These are phyloP conservation scores for Magnaporthiopsis poae DNA, from an alignment of 2,329 filamentous ascomycete genomes.

Conservation along the genomic window DNA sequence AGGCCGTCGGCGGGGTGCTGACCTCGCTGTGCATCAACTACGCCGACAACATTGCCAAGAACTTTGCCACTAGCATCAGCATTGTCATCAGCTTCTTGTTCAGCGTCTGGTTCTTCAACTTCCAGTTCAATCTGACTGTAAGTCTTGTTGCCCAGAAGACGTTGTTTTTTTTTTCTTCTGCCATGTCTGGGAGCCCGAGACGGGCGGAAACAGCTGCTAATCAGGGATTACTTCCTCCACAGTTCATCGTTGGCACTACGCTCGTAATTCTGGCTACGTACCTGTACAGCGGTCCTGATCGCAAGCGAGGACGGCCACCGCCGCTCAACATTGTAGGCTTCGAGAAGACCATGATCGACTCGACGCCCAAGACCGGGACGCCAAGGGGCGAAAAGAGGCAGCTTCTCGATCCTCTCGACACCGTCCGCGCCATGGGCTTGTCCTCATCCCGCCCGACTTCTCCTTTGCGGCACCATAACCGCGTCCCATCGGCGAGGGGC, in stretches of 20 bases:
- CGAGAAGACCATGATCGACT: slow-evolving; percentile 61
- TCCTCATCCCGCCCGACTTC: slow-evolving; percentile 39
- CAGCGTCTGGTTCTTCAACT: slow-evolving; percentile 77
- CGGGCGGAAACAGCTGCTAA: neutral
- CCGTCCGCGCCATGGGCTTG: slow-evolving; percentile 26
- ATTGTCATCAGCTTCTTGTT: slow-evolving; percentile 79
- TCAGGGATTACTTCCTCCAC: neutral
- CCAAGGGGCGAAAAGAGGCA: slow-evolving; percentile 23
- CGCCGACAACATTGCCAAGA: slow-evolving; percentile 84
- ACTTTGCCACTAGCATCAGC: slow-evolving; percentile 85
- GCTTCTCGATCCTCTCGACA: slow-evolving; percentile 32
- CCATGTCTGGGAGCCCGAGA: neutral
- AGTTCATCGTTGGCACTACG: slow-evolving; percentile 75
- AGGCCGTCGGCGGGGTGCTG: slow-evolving; percentile 76
- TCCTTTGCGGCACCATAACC: slow-evolving; percentile 29
- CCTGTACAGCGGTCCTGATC: slow-evolving; percentile 65
- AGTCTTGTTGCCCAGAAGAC: slow-evolving; percentile 25
- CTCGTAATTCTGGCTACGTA: slow-evolving; percentile 76
- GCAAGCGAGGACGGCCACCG: slow-evolving; percentile 48
- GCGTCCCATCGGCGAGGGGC: slow-evolving; percentile 26
- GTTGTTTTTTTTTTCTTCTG: too few relatives aligned
- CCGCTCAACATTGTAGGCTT: slow-evolving; percentile 62
- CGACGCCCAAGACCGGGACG: slow-evolving; percentile 25
- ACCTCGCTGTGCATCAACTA: slow-evolving; percentile 73
- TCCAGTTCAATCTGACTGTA: slow-evolving; percentile 63